Evolutionary conservation across 2,329 filamentous ascomycete genomes (phyloP), one percentile per base, ranked within the genome.

Genomic region (Aspergillus versicolor): DNA sequence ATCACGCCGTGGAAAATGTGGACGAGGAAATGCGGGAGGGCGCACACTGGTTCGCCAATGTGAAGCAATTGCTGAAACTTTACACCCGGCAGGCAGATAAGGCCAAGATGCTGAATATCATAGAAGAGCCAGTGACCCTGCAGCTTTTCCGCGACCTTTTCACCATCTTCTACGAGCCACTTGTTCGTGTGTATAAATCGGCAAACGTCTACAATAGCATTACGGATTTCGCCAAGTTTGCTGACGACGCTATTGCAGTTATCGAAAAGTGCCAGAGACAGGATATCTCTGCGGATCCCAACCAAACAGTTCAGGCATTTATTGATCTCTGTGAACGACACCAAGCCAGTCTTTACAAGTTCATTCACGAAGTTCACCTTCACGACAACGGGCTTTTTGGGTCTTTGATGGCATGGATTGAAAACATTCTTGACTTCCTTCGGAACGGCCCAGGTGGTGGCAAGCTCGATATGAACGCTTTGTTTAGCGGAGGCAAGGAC

Each of bases 161-260:
- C 73, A 96, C 92, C 34, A 97, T 99, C 71, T 99, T 99, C 78
- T 99, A 99, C 76, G 94, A 99, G 72, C 94, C 94, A 0, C 86
- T 99, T 21, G 91, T 99, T 15, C 85, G 94, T 47, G 94, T 99
- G 0, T 99, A 99, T 82, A 99, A 97, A 77, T 96, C 92, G 19
- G 94, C 94, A 63, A 99, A 97, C 67, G 93, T 99, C 24, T 97
- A 97, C 81, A 94, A 87, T 79, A 95, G 90, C 70, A 93, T 99
- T 59, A 97, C 93, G 0, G 94, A 99, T 74, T 97, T 99, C 77
- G 90, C 93, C 0, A 82, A 87, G 40, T 99, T 99, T 67, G 86
- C 94, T 52, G 92, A 97, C 69, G 94, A 99, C 72, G 90, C 92
- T 71, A 96, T 97, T 65, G 83, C 86, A 68, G 91, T 92, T 63